Evolutionary conservation across 495 filamentous ascomycete genomes (phyloP).

Genomic region (Elasticomyces elasticus): DNA sequence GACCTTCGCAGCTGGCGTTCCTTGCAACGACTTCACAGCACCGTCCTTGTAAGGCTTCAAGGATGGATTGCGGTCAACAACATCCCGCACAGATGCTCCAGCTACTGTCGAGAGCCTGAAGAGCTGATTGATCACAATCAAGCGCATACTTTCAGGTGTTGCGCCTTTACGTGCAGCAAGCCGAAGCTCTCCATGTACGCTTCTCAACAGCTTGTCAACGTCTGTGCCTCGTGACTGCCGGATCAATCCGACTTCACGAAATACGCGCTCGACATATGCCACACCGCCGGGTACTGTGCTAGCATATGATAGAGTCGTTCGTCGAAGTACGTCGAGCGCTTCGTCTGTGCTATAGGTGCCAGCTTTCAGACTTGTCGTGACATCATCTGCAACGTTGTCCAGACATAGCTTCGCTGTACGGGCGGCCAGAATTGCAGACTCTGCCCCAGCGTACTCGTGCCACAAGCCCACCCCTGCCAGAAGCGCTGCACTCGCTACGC

Average conservation of each 20-base stretch:
- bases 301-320: slow-evolving; percentile 10
- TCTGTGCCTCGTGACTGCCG: slow-evolving; percentile 6
- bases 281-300: slow-evolving; percentile 10
- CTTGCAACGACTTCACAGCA: slow-evolving; percentile 7
- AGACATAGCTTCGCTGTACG: slow-evolving; percentile 9
- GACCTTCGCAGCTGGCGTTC: background rate
- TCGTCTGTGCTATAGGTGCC: slow-evolving; percentile 18
- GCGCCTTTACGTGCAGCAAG: slow-evolving; percentile 3
- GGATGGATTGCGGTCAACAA: slow-evolving; percentile 13
- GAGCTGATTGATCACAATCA: slow-evolving; percentile 5
- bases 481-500: slow-evolving; percentile 12
- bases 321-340: slow-evolving; percentile 14
- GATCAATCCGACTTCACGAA: slow-evolving; percentile 11
- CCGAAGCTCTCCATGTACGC: slow-evolving; percentile 2
- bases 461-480: slow-evolving; percentile 15
- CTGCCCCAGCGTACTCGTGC: slow-evolving; percentile 9
- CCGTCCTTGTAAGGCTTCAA: slow-evolving; percentile 7
- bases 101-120: slow-evolving; percentile 8
- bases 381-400: slow-evolving; percentile 9
- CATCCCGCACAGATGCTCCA: slow-evolving; percentile 1
- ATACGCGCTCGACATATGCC: slow-evolving; percentile 13
- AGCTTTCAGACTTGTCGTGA: slow-evolving; percentile 12
- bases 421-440: slow-evolving; percentile 13
- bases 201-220: slow-evolving; percentile 4
- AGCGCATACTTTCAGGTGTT: slow-evolving; percentile 3